Conservation (phyloP, 179 eudicot species). For the Nepenthes alata region DNA sequence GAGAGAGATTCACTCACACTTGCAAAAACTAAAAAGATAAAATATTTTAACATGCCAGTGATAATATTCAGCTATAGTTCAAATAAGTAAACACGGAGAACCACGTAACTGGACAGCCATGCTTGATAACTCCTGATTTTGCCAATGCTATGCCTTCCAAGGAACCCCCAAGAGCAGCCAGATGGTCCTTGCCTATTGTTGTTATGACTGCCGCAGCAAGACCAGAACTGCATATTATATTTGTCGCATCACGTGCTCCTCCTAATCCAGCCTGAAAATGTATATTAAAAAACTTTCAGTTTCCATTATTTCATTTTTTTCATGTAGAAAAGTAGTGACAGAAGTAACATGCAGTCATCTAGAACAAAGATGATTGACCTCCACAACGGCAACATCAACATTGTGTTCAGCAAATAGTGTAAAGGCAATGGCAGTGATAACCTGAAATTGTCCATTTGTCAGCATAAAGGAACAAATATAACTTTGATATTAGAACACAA, state of each 20-base stretch:
- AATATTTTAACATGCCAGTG: too few relatives aligned
- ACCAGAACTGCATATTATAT: constrained; percentile 50
- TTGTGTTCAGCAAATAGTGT: constrained; percentile 63
- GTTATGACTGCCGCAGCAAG: constrained; percentile 79
- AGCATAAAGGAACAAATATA: neutral
- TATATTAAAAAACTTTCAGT: neutral
- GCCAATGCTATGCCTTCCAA: constrained; percentile 88
- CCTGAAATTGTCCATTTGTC: constrained; percentile 25
- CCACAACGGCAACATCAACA: constrained; percentile 71
- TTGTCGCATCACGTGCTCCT: constrained; percentile 96
- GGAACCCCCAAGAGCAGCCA: constrained; percentile 96
- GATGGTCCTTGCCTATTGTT: constrained; percentile 77
- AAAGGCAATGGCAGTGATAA: constrained; percentile 73
- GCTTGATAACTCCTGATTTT: constrained; percentile 89
- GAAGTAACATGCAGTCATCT: too few relatives aligned
- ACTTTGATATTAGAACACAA: too few relatives aligned
- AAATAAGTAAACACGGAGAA: constrained; percentile 17
- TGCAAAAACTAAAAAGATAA: too few relatives aligned
- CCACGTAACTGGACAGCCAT: constrained; percentile 80
- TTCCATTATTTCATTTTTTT: neutral
- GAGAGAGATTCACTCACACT: too few relatives aligned
- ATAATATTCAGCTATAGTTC: too few relatives aligned
- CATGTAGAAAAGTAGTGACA: neutral
- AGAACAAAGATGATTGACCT: constrained; percentile 28
- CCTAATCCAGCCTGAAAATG: constrained; percentile 81